phyloP scores from a whole-genome alignment of 306 rosid genomes.

The Luffa acutangula region DNA sequence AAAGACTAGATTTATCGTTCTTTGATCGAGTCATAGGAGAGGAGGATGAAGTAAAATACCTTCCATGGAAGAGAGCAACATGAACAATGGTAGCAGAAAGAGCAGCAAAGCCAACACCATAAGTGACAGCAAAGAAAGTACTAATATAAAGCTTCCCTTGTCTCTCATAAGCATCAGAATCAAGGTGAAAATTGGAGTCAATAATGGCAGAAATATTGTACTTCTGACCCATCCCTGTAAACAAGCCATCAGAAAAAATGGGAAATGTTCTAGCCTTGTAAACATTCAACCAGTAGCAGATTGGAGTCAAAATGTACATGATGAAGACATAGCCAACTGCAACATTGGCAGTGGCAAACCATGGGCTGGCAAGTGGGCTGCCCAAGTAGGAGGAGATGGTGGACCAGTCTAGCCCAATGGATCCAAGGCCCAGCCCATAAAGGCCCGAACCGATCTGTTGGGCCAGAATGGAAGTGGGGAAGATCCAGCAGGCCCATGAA shows the following conservation, averaged over 20 bases:
- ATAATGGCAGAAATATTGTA: constrained; percentile 59
- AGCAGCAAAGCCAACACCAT: constrained; percentile 88
- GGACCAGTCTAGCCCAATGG: constrained; percentile 82
- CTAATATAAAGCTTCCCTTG: constrained; percentile 56
- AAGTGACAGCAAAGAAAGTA: constrained; percentile 58
- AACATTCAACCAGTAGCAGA: constrained; percentile 57
- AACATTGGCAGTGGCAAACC: constrained; percentile 92
- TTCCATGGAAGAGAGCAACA: constrained; percentile 85
- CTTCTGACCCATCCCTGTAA: constrained; percentile 33
- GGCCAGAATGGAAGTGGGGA: constrained; percentile 50
- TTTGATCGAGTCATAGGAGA: background rate
- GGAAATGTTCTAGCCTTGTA: constrained; percentile 67
- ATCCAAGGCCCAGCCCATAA: constrained; percentile 55
- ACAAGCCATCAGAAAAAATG: constrained; percentile 44
- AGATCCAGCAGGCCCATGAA: constrained; percentile 88
- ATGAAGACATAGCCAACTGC: constrained; percentile 59
- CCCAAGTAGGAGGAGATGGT: constrained; percentile 77
- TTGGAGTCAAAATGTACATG: constrained; percentile 64
- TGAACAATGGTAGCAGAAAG: constrained; percentile 70
- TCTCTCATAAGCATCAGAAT: constrained; percentile 37
- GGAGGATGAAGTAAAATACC: constrained; percentile 22
- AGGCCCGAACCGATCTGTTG: constrained; percentile 89
- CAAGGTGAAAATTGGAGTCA: constrained; percentile 62
- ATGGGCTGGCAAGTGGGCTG: constrained; percentile 94
- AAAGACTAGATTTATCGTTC: background rate